Conservation (phyloP, 1,284 basidiomycete genomes). For the Volvariella volvacea region DNA sequence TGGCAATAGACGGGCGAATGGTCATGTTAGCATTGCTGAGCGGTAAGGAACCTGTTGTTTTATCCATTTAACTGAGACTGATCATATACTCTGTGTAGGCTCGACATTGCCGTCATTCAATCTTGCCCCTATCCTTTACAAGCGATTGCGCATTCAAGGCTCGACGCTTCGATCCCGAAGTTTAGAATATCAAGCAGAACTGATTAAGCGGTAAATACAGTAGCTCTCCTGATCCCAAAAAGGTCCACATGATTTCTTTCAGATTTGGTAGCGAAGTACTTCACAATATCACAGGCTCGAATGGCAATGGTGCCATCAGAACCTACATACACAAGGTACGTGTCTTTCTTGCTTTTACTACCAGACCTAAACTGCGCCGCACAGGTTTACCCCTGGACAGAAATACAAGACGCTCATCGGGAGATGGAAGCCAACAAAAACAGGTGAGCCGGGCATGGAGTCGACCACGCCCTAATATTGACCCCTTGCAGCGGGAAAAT, state of each 20-base stretch:
- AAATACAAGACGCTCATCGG: conserved; percentile 79
- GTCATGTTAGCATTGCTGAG: conserved; percentile 64
- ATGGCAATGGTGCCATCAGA: conserved; percentile 56
- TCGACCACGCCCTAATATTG: neutral
- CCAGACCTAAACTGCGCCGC: too few relatives aligned
- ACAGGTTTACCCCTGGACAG: conserved; percentile 76
- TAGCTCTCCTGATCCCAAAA: neutral
- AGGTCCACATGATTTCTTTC: conserved; percentile 3
- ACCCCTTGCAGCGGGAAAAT: conserved; percentile 46
- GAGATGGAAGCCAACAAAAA: conserved; percentile 87
- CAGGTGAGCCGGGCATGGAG: conserved; percentile 31
- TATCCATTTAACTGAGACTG: neutral
- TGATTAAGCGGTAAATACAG: conserved; percentile 55
- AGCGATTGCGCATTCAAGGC: conserved; percentile 86
- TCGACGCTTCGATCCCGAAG: conserved; percentile 81
- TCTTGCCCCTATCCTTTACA: conserved; percentile 69
- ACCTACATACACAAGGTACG: conserved; percentile 73
- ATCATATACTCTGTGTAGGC: too few relatives aligned
- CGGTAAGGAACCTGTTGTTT: conserved; percentile 36
- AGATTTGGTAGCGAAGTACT: conserved; percentile 45
- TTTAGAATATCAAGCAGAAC: conserved; percentile 73
- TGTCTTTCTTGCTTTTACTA: conserved; percentile 6
- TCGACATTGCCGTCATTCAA: conserved; percentile 56
- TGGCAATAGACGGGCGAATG: conserved; percentile 79
- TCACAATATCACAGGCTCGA: conserved; percentile 49